Percentiles rank a stretch among this genome's conserved stretches.
Evolutionary conservation across 345 rosid genomes (phyloP).

Genomic region (Aegle marmelos): DNA sequence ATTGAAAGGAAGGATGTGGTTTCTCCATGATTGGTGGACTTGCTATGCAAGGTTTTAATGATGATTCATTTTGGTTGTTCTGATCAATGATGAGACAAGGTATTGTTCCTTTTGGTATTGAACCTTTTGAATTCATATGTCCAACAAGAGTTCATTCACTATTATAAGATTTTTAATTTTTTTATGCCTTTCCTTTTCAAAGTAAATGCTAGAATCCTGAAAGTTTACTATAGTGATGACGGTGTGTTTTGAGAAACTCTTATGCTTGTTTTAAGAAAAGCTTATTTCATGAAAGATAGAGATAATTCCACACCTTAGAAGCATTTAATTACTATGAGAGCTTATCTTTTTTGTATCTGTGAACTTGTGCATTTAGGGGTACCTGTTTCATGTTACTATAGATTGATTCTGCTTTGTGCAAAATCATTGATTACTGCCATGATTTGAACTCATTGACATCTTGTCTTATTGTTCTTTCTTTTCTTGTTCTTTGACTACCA

Average conservation of each 20-base stretch:
- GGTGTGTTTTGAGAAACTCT: background rate
- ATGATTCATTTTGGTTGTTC: slow-evolving; percentile 46
- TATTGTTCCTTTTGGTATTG: slow-evolving; percentile 14
- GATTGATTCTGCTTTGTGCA: background rate
- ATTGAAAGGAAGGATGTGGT: slow-evolving; percentile 46
- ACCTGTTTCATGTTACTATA: background rate
- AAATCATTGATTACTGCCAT: background rate
- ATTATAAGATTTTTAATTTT: background rate
- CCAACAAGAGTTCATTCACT: background rate
- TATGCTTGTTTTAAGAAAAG: background rate
- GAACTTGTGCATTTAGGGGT: background rate
- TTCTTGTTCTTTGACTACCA: background rate
- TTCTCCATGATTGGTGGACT: slow-evolving; percentile 56
- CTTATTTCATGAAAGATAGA: background rate
- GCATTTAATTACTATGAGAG: background rate
- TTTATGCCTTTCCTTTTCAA: background rate
- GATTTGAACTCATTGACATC: background rate
- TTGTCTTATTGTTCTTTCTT: background rate
- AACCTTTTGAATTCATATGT: background rate
- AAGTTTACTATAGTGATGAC: background rate
- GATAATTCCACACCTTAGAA: background rate
- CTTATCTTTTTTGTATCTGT: background rate
- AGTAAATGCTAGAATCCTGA: background rate
- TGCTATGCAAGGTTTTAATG: slow-evolving; percentile 28
- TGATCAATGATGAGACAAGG: slow-evolving; percentile 63